Evolutionary conservation across 2,329 filamentous ascomycete species (phyloP).

Genomic region (Talaromyces sp.): DNA sequence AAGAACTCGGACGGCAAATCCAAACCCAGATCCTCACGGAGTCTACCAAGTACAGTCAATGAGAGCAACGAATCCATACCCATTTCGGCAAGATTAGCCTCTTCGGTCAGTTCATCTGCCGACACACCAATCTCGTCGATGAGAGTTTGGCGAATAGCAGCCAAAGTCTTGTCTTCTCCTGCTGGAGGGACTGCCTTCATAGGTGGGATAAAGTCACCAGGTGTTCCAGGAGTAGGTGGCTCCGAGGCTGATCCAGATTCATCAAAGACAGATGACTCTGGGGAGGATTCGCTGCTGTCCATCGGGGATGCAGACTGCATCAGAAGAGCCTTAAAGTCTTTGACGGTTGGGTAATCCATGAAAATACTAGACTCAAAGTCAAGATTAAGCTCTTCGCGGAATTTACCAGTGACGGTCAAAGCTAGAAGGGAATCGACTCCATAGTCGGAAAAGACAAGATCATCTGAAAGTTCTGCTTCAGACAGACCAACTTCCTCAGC

Average conservation of each 20-base stretch:
- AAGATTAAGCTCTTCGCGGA: slow-evolving; percentile 29
- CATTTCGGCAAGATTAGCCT: slow-evolving; percentile 41
- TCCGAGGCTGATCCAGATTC: slow-evolving; percentile 29
- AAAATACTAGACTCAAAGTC: slow-evolving; percentile 23
- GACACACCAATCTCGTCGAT: slow-evolving; percentile 45
- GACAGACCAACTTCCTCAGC: slow-evolving; percentile 36
- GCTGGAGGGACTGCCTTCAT: slow-evolving; percentile 26
- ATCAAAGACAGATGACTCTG: slow-evolving; percentile 30
- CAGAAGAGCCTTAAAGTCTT: slow-evolving; percentile 47
- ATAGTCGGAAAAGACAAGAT: slow-evolving; percentile 23
- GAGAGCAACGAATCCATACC: slow-evolving; percentile 48
- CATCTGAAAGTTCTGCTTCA: slow-evolving; percentile 31
- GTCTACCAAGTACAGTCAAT: slow-evolving; percentile 43
- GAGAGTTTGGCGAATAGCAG: slow-evolving; percentile 38
- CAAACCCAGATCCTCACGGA: slow-evolving; percentile 43
- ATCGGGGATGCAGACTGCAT: slow-evolving; percentile 30
- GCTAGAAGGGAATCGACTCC: slow-evolving; percentile 37
- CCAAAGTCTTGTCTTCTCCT: slow-evolving; percentile 36
- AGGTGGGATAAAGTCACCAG: slow-evolving; percentile 29
- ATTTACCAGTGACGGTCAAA: slow-evolving; percentile 30
- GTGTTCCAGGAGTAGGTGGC: slow-evolving; percentile 33
- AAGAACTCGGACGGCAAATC: slow-evolving; percentile 44
- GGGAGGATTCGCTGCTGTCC: slow-evolving; percentile 31
- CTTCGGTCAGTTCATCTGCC: slow-evolving; percentile 37
- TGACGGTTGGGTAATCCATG: slow-evolving; percentile 18